phyloP scores from a whole-genome alignment of 306 rosid genomes.

The Fragaria vesca region DNA sequence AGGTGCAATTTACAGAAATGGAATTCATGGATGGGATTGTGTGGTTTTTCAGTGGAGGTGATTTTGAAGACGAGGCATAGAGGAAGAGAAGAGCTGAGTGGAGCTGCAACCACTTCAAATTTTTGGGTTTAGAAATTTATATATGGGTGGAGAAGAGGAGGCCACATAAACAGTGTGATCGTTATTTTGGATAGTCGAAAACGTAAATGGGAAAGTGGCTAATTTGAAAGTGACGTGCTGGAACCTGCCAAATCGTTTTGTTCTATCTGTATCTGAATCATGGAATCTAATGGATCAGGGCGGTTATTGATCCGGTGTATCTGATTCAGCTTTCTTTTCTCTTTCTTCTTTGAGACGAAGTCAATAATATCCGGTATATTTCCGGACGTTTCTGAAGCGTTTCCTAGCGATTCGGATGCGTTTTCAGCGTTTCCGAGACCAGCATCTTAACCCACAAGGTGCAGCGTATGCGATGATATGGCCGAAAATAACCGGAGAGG shows the following conservation, averaged over 20 bases:
- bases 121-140: background rate
- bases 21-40: slow-evolving; percentile 41
- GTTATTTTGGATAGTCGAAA: background rate
- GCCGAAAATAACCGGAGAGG: too few relatives aligned
- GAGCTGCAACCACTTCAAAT: background rate
- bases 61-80: background rate
- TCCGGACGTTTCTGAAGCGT: too few relatives aligned
- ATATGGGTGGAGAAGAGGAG: background rate
- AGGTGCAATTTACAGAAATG: slow-evolving; percentile 29
- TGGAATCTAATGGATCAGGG: background rate
- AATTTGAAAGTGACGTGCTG: background rate
- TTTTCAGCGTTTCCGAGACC: too few relatives aligned
- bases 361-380: too few relatives aligned
- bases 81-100: background rate
- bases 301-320: too few relatives aligned
- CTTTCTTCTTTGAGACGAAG: too few relatives aligned
- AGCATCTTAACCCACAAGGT: too few relatives aligned
- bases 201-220: background rate
- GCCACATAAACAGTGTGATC: slow-evolving; percentile 28
- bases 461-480: too few relatives aligned
- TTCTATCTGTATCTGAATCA: background rate
- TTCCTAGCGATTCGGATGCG: too few relatives aligned
- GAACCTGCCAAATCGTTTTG: background rate
- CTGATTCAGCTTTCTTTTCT: too few relatives aligned
- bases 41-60: background rate